Evolutionary conservation across 305 asterid species (phyloP).

Genomic region (Solanum hybrid): DNA sequence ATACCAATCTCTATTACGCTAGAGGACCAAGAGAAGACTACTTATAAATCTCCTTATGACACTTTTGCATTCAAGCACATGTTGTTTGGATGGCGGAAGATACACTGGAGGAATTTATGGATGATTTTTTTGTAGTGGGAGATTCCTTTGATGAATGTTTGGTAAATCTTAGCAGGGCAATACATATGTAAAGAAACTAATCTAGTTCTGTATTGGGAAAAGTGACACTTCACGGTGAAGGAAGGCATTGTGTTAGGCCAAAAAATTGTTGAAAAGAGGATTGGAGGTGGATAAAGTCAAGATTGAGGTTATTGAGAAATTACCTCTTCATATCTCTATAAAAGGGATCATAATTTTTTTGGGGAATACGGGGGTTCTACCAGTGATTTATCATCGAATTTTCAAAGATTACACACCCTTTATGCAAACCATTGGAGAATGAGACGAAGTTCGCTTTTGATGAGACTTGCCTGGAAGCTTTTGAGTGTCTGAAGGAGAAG

Average conservation of each 20-base stretch:
- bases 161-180: neutral
- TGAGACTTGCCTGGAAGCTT: neutral
- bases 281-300: neutral
- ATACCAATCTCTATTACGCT: neutral
- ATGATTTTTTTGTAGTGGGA: neutral
- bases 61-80: neutral
- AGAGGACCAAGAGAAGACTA: neutral
- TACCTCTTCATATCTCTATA: neutral
- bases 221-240: neutral
- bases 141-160: neutral
- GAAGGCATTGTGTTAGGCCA: neutral
- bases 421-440: neutral
- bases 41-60: too few species aligned
- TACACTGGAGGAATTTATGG: neutral
- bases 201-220: neutral
- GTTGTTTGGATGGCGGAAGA: neutral
- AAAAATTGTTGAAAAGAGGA: neutral
- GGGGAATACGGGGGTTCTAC: neutral
- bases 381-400: too few species aligned
- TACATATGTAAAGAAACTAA: too few species aligned
- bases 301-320: neutral
- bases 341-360: neutral
- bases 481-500: neutral
- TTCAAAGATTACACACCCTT: neutral
- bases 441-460: neutral